These are phyloP conservation scores for Acanthamoeba sp. DNA, from an alignment of 208 protist species.

Conservation along the genomic window DNA sequence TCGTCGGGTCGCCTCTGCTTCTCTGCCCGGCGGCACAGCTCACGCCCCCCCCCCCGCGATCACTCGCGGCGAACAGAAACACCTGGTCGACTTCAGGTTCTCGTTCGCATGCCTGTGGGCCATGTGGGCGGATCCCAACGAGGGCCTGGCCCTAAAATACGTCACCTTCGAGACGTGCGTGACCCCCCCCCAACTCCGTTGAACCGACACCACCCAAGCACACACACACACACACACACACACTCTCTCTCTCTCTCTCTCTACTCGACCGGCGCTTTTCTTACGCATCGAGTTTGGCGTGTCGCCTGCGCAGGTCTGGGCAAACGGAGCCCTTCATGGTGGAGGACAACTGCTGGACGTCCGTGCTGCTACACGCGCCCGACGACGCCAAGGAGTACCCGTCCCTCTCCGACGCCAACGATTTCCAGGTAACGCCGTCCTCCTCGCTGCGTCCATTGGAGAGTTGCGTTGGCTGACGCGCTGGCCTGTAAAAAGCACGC, in stretches of 20 bases:
- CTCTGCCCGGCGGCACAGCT: no score
- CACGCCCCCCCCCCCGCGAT: no score
- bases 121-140: slow-evolving; percentile 64
- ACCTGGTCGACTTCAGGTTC: slow-evolving; percentile 60
- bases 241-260: neutral
- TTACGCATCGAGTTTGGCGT: no score
- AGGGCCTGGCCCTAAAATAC: slow-evolving; percentile 69
- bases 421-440: neutral
- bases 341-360: slow-evolving; percentile 74
- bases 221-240: no score
- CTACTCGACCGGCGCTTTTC: neutral
- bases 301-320: neutral
- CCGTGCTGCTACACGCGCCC: slow-evolving; percentile 26
- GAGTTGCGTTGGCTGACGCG: neutral
- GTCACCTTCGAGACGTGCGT: slow-evolving; percentile 73
- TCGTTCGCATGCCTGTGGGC: slow-evolving; percentile 63
- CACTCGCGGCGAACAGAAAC: neutral
- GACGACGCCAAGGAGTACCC: slow-evolving; percentile 20
- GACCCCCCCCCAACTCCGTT: neutral
- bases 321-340: slow-evolving; percentile 62
- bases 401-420: neutral
- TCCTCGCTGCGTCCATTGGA: no score
- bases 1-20: neutral
- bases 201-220: neutral
- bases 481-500: neutral